These are phyloP conservation scores for Fusarium coicis DNA, from an alignment of 2,329 filamentous ascomycete genomes.

Conservation along the genomic window DNA sequence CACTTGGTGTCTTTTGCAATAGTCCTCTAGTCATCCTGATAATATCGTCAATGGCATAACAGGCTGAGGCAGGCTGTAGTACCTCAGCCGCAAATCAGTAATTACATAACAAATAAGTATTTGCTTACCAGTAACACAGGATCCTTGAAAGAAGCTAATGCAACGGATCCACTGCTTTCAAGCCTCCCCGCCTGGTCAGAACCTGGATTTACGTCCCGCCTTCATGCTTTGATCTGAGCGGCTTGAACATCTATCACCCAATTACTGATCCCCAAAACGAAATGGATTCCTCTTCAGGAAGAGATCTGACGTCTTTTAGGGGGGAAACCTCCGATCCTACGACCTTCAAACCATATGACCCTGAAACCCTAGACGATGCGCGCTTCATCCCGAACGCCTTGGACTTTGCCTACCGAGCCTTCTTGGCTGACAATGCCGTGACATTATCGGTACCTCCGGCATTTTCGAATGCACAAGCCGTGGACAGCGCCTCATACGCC, in stretches of 20 bases:
- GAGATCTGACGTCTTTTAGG: not conserved
- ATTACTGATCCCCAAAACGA: not conserved
- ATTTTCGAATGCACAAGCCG: not conserved
- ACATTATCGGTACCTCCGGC: not conserved
- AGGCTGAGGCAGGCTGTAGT: not conserved
- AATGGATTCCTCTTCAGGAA: not conserved
- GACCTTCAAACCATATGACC: not conserved
- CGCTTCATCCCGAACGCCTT: not conserved
- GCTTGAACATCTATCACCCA: not conserved
- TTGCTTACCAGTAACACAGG: not conserved
- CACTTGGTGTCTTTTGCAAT: not conserved
- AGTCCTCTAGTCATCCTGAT: not conserved
- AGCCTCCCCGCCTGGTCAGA: not conserved
- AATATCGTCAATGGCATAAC: not conserved
- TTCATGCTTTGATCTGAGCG: not conserved
- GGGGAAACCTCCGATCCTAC: not conserved
- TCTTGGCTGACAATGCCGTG: not conserved
- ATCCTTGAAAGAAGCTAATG: not conserved
- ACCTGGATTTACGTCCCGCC: not conserved
- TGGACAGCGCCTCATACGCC: not conserved
- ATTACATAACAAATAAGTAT: not conserved
- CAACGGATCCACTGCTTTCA: not conserved
- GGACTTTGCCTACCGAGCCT: not conserved
- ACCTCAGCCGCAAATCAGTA: not conserved
- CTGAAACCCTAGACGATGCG: not conserved